A percentile compares a stretch with the other conserved stretches of the same genome.
Evolutionary conservation across 2,329 filamentous ascomycete genomes (phyloP).

Genomic region (Cladophialophora psammophila): DNA sequence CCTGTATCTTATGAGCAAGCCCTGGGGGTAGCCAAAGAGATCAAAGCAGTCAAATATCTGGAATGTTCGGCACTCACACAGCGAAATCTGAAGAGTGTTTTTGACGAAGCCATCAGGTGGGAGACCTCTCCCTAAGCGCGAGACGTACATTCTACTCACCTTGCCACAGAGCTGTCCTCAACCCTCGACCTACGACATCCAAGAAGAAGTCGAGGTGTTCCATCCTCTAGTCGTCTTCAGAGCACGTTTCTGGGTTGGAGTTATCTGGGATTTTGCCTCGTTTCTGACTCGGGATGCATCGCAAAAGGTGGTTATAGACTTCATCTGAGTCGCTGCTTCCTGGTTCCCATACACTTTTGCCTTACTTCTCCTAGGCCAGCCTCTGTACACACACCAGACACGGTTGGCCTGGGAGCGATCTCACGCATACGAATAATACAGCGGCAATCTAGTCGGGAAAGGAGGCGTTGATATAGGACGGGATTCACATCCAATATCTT

Average conservation of each 20-base stretch:
- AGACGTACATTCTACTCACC: conserved; percentile 18
- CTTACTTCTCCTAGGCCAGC: conserved; percentile 7
- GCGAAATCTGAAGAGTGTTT: conserved; percentile 96
- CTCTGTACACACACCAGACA: conserved; percentile 5
- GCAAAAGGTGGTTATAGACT: conserved; percentile 37
- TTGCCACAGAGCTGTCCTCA: conserved; percentile 54
- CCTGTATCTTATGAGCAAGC: conserved; percentile 96
- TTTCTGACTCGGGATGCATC: conserved; percentile 22
- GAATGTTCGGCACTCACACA: conserved; percentile 98
- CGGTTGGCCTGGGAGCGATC: conserved; percentile 8
- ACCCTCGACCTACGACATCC: conserved; percentile 54
- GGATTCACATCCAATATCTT: conserved; percentile 23
- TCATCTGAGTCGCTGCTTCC: conserved; percentile 30
- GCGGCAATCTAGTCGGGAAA: conserved; percentile 27
- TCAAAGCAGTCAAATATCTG: conserved; percentile 94
- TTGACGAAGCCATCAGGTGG: conserved; percentile 97
- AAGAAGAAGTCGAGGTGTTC: conserved; percentile 55
- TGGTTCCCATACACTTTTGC: conserved; percentile 14
- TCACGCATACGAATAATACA: conserved; percentile 32
- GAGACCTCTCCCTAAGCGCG: conserved; percentile 44
- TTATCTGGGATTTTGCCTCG: conserved; percentile 7
- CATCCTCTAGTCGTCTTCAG: conserved; percentile 48
- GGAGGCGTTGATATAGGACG: conserved; percentile 33
- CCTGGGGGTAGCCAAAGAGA: conserved; percentile 86
- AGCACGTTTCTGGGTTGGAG: conserved; percentile 11